Evolutionary conservation across 345 rosid species (phyloP).

Genomic region (Tarenaya hassleriana): DNA sequence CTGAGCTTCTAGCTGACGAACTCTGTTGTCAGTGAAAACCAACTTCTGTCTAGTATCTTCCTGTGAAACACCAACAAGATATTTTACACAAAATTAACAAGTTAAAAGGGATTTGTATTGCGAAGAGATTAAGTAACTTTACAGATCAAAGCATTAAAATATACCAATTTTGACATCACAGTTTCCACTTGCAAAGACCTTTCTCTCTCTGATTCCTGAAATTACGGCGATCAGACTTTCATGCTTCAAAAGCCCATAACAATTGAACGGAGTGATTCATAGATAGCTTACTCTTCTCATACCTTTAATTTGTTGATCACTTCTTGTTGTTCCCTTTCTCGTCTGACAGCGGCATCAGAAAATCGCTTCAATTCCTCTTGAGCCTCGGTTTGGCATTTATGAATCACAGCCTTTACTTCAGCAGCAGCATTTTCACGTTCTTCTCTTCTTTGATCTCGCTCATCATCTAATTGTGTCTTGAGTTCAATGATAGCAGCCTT

Average conservation of each 20-base stretch:
- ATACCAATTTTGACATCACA: constrained; percentile 82
- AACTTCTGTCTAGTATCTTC: constrained; percentile 86
- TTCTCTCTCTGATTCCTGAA: constrained; percentile 70
- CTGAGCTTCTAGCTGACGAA: constrained; percentile 88
- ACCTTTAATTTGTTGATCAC: constrained; percentile 86
- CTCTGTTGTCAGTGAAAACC: constrained; percentile 74
- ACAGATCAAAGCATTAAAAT: constrained; percentile 13
- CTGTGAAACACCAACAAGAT: constrained; percentile 32
- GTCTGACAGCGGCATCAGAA: constrained; percentile 55
- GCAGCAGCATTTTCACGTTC: constrained; percentile 67
- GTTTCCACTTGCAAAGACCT: constrained; percentile 67
- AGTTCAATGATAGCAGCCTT: constrained; percentile 70
- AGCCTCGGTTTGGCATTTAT: constrained; percentile 67
- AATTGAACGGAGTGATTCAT: constrained; percentile 4
- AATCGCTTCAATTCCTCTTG: constrained; percentile 62
- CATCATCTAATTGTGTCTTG: constrained; percentile 68
- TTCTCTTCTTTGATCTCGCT: constrained; percentile 71
- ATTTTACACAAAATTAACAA: neutral
- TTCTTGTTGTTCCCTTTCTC: constrained; percentile 72
- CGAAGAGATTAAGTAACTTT: neutral
- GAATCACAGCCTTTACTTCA: constrained; percentile 72
- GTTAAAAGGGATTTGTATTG: neutral
- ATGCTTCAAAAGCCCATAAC: constrained; percentile 13
- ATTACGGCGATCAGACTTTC: constrained; percentile 22
- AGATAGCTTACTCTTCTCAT: constrained; percentile 18